Evolutionary conservation across 257 asterid genomes (phyloP).

Genomic region (Thymus quinquecostatus): DNA sequence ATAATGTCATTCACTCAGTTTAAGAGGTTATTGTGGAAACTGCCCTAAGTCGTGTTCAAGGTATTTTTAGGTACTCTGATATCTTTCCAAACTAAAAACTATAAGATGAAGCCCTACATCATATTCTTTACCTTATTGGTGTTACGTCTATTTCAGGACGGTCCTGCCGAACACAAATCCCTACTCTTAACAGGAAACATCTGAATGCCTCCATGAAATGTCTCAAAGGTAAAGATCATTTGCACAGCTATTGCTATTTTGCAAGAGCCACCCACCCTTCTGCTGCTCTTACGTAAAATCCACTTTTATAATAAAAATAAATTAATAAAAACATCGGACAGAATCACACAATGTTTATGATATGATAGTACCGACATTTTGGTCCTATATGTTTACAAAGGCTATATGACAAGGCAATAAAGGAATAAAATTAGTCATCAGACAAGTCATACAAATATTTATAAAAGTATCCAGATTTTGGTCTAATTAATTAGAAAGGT

Average conservation of each 20-base stretch:
- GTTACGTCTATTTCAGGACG: not conserved
- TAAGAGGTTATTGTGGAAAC: not conserved
- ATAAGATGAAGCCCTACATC: not conserved
- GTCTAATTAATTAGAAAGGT: not conserved
- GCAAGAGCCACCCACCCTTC: slow-evolving; percentile 15
- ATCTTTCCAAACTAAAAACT: not conserved
- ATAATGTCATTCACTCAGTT: not conserved
- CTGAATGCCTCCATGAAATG: slow-evolving; percentile 17
- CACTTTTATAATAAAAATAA: not conserved
- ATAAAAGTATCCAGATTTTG: not conserved
- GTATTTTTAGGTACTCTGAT: not conserved
- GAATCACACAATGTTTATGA: slow-evolving; percentile 6
- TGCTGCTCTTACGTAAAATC: slow-evolving; percentile 9
- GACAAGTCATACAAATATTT: not conserved
- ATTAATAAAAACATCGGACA: no score
- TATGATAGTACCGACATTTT: not conserved
- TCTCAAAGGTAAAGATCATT: slow-evolving; percentile 14
- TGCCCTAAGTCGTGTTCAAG: no score
- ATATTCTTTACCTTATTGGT: not conserved
- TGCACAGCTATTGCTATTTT: slow-evolving; percentile 10
- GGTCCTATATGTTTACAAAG: slow-evolving; percentile 6
- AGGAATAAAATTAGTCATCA: not conserved
- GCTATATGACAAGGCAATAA: not conserved
- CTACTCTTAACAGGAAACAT: slow-evolving; percentile 13
- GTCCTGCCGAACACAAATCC: not conserved